Conservation (phyloP, 495 filamentous ascomycete species). For the Penicillium malachiteum region DNA sequence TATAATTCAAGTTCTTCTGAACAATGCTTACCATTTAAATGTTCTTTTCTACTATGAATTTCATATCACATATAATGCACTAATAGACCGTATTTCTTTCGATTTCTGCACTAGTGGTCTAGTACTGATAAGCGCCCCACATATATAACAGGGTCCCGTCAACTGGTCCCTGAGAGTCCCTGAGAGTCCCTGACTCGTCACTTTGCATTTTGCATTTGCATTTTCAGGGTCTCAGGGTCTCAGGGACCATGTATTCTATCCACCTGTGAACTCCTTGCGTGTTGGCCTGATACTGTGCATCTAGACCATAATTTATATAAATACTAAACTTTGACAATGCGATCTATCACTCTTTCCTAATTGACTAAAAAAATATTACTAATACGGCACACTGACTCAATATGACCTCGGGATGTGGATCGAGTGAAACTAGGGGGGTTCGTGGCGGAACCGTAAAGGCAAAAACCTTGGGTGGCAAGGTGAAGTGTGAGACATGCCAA, state of each 20-base stretch:
- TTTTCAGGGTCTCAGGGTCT: neutral
- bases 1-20: too few relatives aligned
- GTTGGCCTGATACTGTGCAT: neutral
- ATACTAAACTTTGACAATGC: neutral
- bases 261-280: neutral
- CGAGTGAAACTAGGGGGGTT: conserved; percentile 28
- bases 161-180: neutral
- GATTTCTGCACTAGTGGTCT: too few relatives aligned
- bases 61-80: too few relatives aligned
- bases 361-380: neutral
- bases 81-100: too few relatives aligned
- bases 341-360: neutral
- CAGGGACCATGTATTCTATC: neutral
- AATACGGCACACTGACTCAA: neutral
- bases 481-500: conserved; percentile 26
- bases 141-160: neutral
- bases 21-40: too few relatives aligned
- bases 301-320: neutral
- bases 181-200: neutral
- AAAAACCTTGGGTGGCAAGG: conserved; percentile 8
- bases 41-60: too few relatives aligned
- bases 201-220: neutral
- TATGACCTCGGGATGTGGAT: neutral
- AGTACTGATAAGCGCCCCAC: too few relatives aligned
- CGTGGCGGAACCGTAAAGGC: conserved; percentile 13